Evolutionary conservation across 2,329 filamentous ascomycete genomes (phyloP).

Genomic region (Elsinoe australis): DNA sequence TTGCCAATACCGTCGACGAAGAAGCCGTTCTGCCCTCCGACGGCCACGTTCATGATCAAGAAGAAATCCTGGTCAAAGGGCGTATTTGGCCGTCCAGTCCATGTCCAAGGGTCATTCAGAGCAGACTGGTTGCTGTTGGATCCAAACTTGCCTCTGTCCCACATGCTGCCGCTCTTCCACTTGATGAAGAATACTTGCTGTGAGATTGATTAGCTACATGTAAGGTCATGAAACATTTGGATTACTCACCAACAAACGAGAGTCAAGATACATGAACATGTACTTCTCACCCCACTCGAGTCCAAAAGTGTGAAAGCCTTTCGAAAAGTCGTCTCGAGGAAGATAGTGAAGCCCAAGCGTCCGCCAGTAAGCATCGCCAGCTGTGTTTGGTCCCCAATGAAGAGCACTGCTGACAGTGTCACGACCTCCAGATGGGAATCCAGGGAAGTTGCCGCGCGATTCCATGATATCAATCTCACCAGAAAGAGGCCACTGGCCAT

Average conservation of each 20-base stretch:
- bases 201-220: conserved; percentile 3
- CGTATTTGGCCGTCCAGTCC: conserved; percentile 49
- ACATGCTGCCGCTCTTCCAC: conserved; percentile 37
- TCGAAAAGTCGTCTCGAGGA: conserved; percentile 33
- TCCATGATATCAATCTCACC: conserved; percentile 51
- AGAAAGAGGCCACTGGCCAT: conserved; percentile 45
- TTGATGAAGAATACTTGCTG: conserved; percentile 18
- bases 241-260: conserved; percentile 29
- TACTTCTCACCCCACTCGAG: conserved; percentile 48
- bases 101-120: conserved; percentile 55
- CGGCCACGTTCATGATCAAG: conserved; percentile 66
- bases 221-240: neutral
- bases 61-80: conserved; percentile 73
- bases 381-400: conserved; percentile 39
- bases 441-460: conserved; percentile 40
- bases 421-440: conserved; percentile 36
- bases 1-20: conserved; percentile 60
- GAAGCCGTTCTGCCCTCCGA: conserved; percentile 73
- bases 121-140: conserved; percentile 53
- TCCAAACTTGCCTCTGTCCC: conserved; percentile 60
- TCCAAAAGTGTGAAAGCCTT: conserved; percentile 46
- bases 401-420: conserved; percentile 40
- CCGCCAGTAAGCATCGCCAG: conserved; percentile 27
- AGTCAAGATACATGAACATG: conserved; percentile 48
- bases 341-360: conserved; percentile 27